Evolutionary conservation across 176 grass and related monocot genomes (phyloP).

Genomic region (Carex parvula): DNA sequence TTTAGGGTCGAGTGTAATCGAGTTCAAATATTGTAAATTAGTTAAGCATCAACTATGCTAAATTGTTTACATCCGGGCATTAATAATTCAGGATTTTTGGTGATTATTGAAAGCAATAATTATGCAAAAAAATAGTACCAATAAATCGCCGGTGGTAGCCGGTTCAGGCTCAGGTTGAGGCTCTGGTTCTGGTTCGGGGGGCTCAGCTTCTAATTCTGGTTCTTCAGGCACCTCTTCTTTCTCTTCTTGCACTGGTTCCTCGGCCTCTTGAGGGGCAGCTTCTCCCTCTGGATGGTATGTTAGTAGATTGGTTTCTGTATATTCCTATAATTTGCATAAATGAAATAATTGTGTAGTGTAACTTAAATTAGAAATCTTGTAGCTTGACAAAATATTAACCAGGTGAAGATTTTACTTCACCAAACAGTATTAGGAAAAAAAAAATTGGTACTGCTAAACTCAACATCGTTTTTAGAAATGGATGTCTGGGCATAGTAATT

Average conservation of each 20-base stretch:
- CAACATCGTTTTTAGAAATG: background rate
- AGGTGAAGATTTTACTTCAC: background rate
- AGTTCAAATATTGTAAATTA: background rate
- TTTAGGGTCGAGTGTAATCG: background rate
- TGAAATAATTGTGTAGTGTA: background rate
- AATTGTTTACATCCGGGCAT: background rate
- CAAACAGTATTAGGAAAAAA: background rate
- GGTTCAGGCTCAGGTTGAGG: conserved; percentile 32
- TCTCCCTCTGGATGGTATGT: conserved; percentile 55
- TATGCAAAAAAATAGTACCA: conserved; percentile 38
- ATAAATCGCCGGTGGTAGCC: conserved; percentile 45
- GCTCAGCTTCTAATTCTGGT: conserved; percentile 36
- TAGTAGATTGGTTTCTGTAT: conserved; percentile 42
- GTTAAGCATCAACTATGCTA: background rate
- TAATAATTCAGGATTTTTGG: background rate
- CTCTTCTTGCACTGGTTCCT: conserved; percentile 40
- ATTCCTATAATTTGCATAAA: conserved; percentile 45
- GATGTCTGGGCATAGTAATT: background rate
- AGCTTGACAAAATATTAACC: background rate
- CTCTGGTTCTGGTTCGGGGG: conserved; percentile 35
- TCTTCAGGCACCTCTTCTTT: conserved; percentile 40
- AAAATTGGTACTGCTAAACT: background rate
- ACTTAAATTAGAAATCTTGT: background rate
- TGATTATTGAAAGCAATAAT: background rate
- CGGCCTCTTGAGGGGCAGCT: conserved; percentile 35